phyloP scores from a whole-genome alignment of 345 rosid genomes.

The Eucalyptus paniculata region DNA sequence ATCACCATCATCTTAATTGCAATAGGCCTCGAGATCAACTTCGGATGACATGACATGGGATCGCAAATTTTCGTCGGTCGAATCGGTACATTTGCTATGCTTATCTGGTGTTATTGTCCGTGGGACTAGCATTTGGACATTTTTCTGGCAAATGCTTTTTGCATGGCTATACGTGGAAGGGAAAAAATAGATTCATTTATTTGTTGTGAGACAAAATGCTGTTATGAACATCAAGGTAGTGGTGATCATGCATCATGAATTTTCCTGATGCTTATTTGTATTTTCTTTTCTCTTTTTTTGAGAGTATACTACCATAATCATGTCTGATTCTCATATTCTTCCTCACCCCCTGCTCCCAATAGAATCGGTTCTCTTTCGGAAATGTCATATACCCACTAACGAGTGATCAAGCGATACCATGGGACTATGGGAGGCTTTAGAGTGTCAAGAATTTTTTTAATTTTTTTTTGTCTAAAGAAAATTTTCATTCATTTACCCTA shows the following conservation, averaged over 20 bases:
- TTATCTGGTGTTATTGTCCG: neutral
- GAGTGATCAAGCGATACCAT: neutral
- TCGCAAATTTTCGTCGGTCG: neutral
- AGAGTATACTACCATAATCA: neutral
- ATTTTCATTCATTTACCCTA: neutral
- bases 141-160: neutral
- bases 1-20: conserved; percentile 68
- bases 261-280: neutral
- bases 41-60: conserved; percentile 21
- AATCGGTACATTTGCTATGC: neutral
- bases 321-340: neutral
- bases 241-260: neutral
- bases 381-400: neutral
- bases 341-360: neutral
- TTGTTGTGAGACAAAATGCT: neutral
- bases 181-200: neutral
- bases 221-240: neutral
- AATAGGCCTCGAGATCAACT: conserved; percentile 67
- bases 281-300: neutral
- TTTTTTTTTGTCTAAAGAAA: neutral
- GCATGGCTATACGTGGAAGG: neutral
- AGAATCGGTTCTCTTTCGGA: neutral
- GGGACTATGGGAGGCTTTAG: neutral
- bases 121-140: neutral
- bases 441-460: neutral